Evolutionary conservation across 345 rosid species (phyloP).

Genomic region (Diplotaxis tenuifolia): DNA sequence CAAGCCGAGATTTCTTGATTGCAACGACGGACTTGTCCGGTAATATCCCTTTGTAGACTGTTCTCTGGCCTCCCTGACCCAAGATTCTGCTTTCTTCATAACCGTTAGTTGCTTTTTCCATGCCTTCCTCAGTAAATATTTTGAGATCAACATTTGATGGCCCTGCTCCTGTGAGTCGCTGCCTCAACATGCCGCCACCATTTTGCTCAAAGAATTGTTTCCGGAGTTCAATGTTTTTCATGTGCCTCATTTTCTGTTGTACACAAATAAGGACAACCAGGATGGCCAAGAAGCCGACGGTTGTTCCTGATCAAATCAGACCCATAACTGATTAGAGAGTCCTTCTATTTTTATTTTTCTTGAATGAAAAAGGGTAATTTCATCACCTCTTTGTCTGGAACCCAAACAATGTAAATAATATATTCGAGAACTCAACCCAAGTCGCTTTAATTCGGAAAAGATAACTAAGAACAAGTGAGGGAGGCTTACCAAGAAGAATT

Average conservation of each 20-base stretch:
- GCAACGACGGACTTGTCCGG: not conserved
- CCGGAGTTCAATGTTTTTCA: not conserved
- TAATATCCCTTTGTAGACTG: not conserved
- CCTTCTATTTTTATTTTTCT: too few relatives aligned
- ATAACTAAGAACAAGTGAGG: not conserved
- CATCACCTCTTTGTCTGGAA: too few relatives aligned
- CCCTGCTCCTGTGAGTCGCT: not conserved
- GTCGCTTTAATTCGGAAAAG: not conserved
- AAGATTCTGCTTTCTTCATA: not conserved
- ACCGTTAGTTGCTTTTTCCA: not conserved
- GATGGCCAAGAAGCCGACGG: not conserved
- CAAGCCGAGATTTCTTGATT: not conserved
- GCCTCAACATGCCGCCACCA: not conserved
- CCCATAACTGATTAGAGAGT: not conserved
- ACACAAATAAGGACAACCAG: not conserved
- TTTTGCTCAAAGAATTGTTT: not conserved
- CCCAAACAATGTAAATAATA: too few relatives aligned
- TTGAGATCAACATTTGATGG: not conserved
- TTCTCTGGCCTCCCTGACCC: conserved; percentile 1
- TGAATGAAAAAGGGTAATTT: too few relatives aligned
- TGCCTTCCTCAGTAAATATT: not conserved
- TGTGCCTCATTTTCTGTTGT: not conserved
- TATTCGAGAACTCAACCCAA: too few relatives aligned
- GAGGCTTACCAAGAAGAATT: too few relatives aligned
- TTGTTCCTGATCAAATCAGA: not conserved